Evolutionary conservation across 2,329 filamentous ascomycete genomes (phyloP).

Genomic region (Colletotrichum cereale): DNA sequence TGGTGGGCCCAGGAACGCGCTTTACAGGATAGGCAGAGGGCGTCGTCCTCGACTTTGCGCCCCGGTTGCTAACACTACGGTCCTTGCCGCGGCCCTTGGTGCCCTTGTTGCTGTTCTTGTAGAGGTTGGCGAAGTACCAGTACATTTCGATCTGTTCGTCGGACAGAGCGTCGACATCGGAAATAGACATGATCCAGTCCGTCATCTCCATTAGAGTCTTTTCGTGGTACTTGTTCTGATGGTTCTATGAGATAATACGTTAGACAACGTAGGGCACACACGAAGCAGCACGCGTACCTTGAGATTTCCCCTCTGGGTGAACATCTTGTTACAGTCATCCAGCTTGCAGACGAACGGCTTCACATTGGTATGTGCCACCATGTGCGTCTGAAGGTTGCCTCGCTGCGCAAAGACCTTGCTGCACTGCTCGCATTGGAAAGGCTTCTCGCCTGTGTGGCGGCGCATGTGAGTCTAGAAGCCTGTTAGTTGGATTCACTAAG

Average conservation of each 20-base stretch:
- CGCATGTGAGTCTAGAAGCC: slow-evolving; percentile 92
- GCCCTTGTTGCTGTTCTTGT: slow-evolving; percentile 98
- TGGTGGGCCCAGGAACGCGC: too few relatives aligned
- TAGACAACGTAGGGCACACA: slow-evolving; percentile 7
- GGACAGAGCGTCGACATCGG: slow-evolving; percentile 72
- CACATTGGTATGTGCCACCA: slow-evolving; percentile 80
- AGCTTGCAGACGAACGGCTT: slow-evolving; percentile 87
- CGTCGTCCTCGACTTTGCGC: slow-evolving; percentile 42
- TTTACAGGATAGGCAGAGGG: too few relatives aligned
- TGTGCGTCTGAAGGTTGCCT: slow-evolving; percentile 87
- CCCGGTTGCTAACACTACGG: slow-evolving; percentile 67
- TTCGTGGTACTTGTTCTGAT: too few relatives aligned
- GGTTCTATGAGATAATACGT: slow-evolving; percentile 66
- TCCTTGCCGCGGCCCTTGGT: slow-evolving; percentile 97
- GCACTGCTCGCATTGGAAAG: too few relatives aligned
- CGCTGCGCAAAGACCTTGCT: slow-evolving; percentile 88
- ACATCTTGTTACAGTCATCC: slow-evolving; percentile 87
- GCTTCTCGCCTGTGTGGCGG: too few relatives aligned
- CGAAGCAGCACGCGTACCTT: slow-evolving; percentile 70
- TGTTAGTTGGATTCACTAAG: too few relatives aligned
- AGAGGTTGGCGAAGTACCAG: slow-evolving; percentile 87
- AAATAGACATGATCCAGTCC: too few relatives aligned
- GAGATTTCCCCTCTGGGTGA: slow-evolving; percentile 91
- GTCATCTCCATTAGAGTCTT: slow-evolving; percentile 80
- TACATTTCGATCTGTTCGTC: slow-evolving; percentile 81